Percentiles rank a stretch among this genome's conserved stretches.
Evolutionary conservation across 1,139 yeast genomes (phyloP).

Genomic region (Sugiyamaella castrensis): DNA sequence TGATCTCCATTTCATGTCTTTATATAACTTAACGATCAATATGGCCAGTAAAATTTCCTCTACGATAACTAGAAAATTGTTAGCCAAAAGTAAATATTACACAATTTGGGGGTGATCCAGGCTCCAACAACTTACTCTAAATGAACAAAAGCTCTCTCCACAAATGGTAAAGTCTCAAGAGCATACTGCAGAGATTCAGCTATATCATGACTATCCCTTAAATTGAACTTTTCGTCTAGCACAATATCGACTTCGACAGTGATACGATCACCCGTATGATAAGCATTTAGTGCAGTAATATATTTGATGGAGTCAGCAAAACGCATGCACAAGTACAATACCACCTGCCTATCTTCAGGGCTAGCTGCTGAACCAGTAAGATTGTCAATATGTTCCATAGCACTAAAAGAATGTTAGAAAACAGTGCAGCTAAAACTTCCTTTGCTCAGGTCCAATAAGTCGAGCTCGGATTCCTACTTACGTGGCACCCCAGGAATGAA

Average conservation of each 20-base stretch:
- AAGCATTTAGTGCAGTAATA: constrained; percentile 66
- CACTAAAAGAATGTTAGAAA: constrained; percentile 31
- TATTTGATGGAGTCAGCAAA: constrained; percentile 66
- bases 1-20: no score
- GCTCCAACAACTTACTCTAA: constrained; percentile 47
- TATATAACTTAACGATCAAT: constrained; percentile 22
- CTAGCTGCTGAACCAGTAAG: constrained; percentile 73
- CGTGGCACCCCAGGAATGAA: constrained; percentile 55
- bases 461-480: no score
- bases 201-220: constrained; percentile 72
- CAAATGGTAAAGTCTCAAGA: constrained; percentile 69
- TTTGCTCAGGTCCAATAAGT: no score
- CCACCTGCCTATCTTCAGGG: constrained; percentile 59
- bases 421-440: no score
- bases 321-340: constrained; percentile 63
- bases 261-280: constrained; percentile 74
- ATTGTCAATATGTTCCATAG: constrained; percentile 69
- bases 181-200: constrained; percentile 83
- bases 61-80: constrained; percentile 39
- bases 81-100: background rate
- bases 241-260: constrained; percentile 77
- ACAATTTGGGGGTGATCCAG: background rate
- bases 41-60: constrained; percentile 42
- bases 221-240: constrained; percentile 49
- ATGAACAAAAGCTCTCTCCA: constrained; percentile 80